Conservation (phyloP, 2,329 filamentous ascomycete species). For the Colletotrichum neosansevieriae region DNA sequence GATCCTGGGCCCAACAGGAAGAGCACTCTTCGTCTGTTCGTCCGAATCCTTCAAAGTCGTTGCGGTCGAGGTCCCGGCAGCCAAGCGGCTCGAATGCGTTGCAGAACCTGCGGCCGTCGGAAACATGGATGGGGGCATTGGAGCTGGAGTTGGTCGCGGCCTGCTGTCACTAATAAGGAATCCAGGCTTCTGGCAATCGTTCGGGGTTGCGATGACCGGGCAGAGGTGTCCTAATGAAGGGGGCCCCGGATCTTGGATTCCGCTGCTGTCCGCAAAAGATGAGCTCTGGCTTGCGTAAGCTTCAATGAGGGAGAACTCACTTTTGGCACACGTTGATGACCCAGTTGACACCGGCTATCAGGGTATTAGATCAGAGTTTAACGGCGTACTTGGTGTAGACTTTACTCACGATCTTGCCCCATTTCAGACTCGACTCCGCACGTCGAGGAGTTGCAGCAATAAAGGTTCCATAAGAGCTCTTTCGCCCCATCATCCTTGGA, state of each 20-base stretch:
- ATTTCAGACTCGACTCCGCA: slow-evolving; percentile 57
- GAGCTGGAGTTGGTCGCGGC: not conserved
- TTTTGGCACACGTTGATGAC: slow-evolving; percentile 64
- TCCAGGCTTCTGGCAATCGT: slow-evolving; percentile 14
- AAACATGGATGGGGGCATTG: not conserved
- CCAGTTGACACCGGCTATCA: slow-evolving; percentile 62
- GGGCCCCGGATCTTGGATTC: slow-evolving; percentile 52
- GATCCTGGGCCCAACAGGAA: slow-evolving; percentile 56
- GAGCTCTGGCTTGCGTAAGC: not conserved
- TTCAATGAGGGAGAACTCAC: slow-evolving; percentile 50
- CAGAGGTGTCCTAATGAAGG: slow-evolving; percentile 48
- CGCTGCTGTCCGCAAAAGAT: slow-evolving; percentile 44
- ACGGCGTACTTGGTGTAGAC: slow-evolving; percentile 22
- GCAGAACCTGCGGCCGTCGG: not conserved
- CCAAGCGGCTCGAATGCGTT: not conserved
- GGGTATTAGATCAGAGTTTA: slow-evolving; percentile 39
- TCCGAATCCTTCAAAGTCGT: not conserved
- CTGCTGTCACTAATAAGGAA: slow-evolving; percentile 22
- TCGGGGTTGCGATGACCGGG: slow-evolving; percentile 35
- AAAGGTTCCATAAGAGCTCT: slow-evolving; percentile 57
- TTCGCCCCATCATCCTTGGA: slow-evolving; percentile 44
- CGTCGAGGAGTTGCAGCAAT: slow-evolving; percentile 63
- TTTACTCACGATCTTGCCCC: slow-evolving; percentile 60
- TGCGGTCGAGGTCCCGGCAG: not conserved
- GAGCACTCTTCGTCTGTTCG: slow-evolving; percentile 14